Evolutionary conservation across 2,329 filamentous ascomycete genomes (phyloP).

Genomic region (Lasiodiplodia citricola): DNA sequence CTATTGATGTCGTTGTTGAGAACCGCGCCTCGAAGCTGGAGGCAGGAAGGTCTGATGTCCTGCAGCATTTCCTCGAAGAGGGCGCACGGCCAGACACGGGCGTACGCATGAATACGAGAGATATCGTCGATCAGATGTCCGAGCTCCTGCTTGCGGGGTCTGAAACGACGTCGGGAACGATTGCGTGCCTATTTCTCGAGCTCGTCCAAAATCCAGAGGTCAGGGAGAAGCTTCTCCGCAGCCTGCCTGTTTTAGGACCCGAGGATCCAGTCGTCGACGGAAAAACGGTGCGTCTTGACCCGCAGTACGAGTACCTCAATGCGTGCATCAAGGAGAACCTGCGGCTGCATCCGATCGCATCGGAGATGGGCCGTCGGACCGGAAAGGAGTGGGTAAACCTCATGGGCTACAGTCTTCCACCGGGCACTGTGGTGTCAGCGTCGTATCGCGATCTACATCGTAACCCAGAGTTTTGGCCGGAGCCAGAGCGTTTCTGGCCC

Average conservation of each 20-base stretch:
- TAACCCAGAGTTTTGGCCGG: conserved; percentile 32
- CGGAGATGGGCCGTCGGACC: background rate
- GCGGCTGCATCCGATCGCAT: background rate
- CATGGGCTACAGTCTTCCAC: background rate
- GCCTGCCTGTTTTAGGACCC: background rate
- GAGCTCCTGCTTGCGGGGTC: background rate
- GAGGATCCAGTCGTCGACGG: background rate
- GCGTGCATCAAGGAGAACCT: background rate
- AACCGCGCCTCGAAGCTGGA: background rate
- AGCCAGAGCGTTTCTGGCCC: conserved; percentile 33
- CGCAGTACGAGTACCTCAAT: background rate
- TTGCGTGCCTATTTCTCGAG: background rate
- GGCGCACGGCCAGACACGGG: background rate
- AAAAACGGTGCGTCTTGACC: background rate
- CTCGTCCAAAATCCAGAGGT: background rate
- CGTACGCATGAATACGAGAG: background rate
- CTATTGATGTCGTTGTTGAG: background rate
- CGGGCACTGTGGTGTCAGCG: background rate
- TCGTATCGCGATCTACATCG: conserved; percentile 29
- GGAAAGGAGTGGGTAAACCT: background rate
- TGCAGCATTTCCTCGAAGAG: background rate
- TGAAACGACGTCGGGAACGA: background rate
- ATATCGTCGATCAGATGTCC: background rate
- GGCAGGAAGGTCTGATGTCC: background rate
- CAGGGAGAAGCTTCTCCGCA: background rate